Percentiles rank a stretch among this genome's conserved stretches.
phyloP scores from a whole-genome alignment of 176 grass and related monocot species.

The Aegilops sharonensis region DNA sequence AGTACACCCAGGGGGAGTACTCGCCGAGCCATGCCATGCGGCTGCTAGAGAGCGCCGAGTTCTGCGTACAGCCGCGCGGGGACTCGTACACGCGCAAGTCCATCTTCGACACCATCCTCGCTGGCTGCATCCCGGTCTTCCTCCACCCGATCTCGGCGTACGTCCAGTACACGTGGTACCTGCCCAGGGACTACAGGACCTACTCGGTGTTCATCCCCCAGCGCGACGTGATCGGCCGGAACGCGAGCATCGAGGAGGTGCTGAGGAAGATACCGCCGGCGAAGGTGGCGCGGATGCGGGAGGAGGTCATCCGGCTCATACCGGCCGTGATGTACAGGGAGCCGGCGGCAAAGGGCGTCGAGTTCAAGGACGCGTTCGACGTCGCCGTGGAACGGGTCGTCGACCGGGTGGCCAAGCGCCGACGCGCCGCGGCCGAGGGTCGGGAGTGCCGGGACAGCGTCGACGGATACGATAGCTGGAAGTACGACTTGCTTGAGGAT shows the following conservation, averaged over 20 bases:
- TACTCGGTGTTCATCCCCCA: slow-evolving; percentile 31
- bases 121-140: slow-evolving; percentile 76
- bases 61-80: neutral
- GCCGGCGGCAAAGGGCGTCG: neutral
- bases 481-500: slow-evolving; percentile 20
- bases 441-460: neutral
- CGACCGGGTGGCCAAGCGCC: slow-evolving; percentile 7
- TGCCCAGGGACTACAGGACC: neutral
- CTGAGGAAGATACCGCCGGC: neutral
- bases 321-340: slow-evolving; percentile 16
- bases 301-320: slow-evolving; percentile 28
- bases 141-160: slow-evolving; percentile 42
- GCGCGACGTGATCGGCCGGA: neutral
- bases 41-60: neutral
- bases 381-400: slow-evolving; percentile 3
- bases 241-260: slow-evolving; percentile 15
- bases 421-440: neutral
- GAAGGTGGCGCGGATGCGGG: neutral
- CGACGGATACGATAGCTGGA: slow-evolving; percentile 19
- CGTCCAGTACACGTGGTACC: slow-evolving; percentile 28
- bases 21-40: neutral
- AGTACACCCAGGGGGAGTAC: neutral
- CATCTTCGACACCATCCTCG: slow-evolving; percentile 64
- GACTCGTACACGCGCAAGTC: slow-evolving; percentile 8
- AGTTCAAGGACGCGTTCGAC: slow-evolving; percentile 31